Base-by-base conservation (phyloP, 164 flowering plant species). In the Berberis vulgaris region DNA sequence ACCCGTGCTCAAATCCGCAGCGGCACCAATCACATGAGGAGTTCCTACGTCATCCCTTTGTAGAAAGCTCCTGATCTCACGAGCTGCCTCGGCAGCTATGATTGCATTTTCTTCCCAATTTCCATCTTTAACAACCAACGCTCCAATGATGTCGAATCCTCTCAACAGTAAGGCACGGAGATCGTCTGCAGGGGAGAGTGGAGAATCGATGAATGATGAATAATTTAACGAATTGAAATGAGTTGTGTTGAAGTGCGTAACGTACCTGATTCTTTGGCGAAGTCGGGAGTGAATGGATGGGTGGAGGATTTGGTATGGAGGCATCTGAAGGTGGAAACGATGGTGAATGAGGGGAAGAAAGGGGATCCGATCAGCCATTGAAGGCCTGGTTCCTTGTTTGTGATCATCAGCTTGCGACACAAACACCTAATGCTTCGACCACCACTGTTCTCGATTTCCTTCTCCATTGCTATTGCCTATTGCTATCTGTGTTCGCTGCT, bases 311-410 rank as follows among this genome's bases (percentile, higher is more conserved):
- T 69, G 52, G 68, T 60, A 76, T 88, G 95, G 75, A 86, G 77
- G 74, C 89, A 88, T 64, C 80, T 65, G 78, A 93, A 54, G 69
- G 96, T 86, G 76, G 94, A 88, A 73, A 82, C 68, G 67, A 89
- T 67, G 26, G 89, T 85, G 72, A 73, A 69, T 5, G 82, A 79
- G 26, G 88, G 82, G 62, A 86, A 73, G 73, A 84, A 88, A 4
- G 96, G 89, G 54, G 97, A 88, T 53, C 95, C 95, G 74, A 90
- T 83, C 26, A 93, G 83, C 98, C 97, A 93, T 62, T 88, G 92
- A 43, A 87, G 68, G 6, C 79, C 83, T 6, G 70, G 72, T 55
- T 77, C 77, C 54, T 65, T 67, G 50, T 54, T 54, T 6, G 63
- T 54, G 58, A 63, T 63, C 26, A 71, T 46, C 7, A 59, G 60